Evolutionary conservation across 768 basidiomycete genomes (phyloP).

Genomic region (Podaxis rugospora): DNA sequence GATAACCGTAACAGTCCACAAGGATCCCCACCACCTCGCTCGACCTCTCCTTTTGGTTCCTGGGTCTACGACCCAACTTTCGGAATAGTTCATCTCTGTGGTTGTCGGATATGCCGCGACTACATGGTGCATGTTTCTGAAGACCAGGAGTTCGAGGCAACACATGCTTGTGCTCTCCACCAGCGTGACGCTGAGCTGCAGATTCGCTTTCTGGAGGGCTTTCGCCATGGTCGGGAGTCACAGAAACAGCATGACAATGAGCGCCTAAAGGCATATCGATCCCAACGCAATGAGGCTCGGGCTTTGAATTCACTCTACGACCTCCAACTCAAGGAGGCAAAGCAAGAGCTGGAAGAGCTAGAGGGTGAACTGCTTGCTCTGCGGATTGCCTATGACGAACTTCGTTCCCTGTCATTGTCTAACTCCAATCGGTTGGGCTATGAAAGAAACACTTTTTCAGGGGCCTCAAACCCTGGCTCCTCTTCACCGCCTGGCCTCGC

Average conservation of each 20-base stretch:
- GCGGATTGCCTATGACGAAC: slow-evolving; percentile 18
- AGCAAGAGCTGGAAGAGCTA: slow-evolving; percentile 16
- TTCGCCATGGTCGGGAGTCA: slow-evolving; percentile 14
- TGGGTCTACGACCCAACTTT: slow-evolving; percentile 15
- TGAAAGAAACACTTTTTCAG: not conserved
- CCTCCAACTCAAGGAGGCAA: slow-evolving; percentile 13
- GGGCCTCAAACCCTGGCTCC: not conserved
- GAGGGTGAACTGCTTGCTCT: slow-evolving; percentile 21
- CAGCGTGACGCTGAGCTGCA: slow-evolving; percentile 11
- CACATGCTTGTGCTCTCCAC: slow-evolving; percentile 12
- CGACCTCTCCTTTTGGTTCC: not conserved
- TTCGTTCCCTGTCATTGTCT: not conserved
- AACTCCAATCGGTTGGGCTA: not conserved
- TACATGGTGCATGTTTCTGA: slow-evolving; percentile 15
- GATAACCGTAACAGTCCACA: not conserved
- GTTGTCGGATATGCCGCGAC: slow-evolving; percentile 12
- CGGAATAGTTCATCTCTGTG: slow-evolving; percentile 15
- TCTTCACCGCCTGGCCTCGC: not conserved
- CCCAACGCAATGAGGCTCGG: slow-evolving; percentile 19
- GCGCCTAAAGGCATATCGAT: slow-evolving; percentile 13
- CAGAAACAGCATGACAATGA: slow-evolving; percentile 15
- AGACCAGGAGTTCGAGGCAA: not conserved
- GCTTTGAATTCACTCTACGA: slow-evolving; percentile 9
- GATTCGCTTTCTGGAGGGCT: slow-evolving; percentile 14
- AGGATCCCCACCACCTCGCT: not conserved